Base-by-base conservation (phyloP, 345 rosid genomes). In the Kandelia obovata region DNA sequence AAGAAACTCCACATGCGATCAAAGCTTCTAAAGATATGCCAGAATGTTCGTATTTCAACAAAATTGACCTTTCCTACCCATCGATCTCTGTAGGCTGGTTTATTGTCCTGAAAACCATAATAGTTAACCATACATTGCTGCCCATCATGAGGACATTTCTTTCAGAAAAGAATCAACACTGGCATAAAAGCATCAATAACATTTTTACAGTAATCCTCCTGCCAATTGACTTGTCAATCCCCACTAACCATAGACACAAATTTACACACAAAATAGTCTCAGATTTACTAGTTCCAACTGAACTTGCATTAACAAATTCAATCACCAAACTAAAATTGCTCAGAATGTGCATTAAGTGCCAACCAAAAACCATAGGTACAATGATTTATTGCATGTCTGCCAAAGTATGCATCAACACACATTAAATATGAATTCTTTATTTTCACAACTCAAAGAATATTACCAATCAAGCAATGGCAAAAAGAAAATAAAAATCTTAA, bases 1-100 rank as follows among this genome's bases (percentile, higher is more conserved):
- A 87, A 89, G 80, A 96, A 96, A 74, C 92, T 86, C 99, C 99
- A 96, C 99, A 96, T 92, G 58, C 97, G 93, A 83, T 96, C 99
- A 63, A 90, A 96, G 87, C 98, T 96, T 80, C 99, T 90, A 77
- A 96, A 96, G 67, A 92, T 72, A 84, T 96, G 99, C 96, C 94
- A 92, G 83, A 92, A 96, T 32, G 98, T 80, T 43, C 99, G 95
- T 70, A 96, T 92, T 82, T 96, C 99, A 72, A 96, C 99, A 75
- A 96, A 92, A 79, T 96, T 92, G 72, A 87, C 98, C 80, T 96
- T 96, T 58, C 98, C 99, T 71, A 84, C 86, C 99, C 99, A 92
- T 64, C 85, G 82, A 79, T 90, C 90, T 74, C 67, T 78, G 58
- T 51, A 73, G 65, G 79, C 61, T 68, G 95, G 86, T 75, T 89